phyloP scores from a whole-genome alignment of 495 filamentous ascomycete species.

The Glarea lozoyensis region DNA sequence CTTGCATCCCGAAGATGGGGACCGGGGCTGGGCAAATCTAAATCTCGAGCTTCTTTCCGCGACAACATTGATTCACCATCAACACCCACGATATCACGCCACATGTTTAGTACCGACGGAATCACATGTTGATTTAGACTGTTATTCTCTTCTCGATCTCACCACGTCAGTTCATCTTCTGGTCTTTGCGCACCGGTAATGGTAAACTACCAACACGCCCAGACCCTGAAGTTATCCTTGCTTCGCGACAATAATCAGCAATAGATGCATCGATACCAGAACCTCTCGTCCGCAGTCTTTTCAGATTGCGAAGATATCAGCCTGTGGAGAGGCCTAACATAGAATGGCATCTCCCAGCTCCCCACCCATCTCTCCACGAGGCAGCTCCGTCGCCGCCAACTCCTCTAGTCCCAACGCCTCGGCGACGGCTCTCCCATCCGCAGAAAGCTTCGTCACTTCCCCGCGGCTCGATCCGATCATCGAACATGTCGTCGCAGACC shows the following conservation, averaged over 20 bases:
- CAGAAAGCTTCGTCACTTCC: conserved; percentile 4
- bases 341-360: neutral
- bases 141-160: no score
- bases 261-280: conserved; percentile 2
- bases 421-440: conserved; percentile 2
- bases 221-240: neutral
- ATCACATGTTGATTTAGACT: no score
- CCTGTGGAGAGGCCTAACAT: conserved; percentile 1
- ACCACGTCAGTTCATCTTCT: no score
- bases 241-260: neutral
- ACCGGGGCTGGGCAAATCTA: no score
- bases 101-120: no score
- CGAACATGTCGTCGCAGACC: conserved; percentile 19
- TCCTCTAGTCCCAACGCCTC: conserved; percentile 2
- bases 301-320: neutral
- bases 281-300: neutral
- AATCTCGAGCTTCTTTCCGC: neutral
- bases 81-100: neutral
- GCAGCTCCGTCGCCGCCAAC: neutral
- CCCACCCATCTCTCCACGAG: neutral
- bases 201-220: no score
- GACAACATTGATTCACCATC: neutral
- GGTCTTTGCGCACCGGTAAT: no score
- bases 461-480: conserved; percentile 16
- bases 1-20: neutral